Conservation (phyloP, 1,284 basidiomycete species). For the Trametes hirsuta region DNA sequence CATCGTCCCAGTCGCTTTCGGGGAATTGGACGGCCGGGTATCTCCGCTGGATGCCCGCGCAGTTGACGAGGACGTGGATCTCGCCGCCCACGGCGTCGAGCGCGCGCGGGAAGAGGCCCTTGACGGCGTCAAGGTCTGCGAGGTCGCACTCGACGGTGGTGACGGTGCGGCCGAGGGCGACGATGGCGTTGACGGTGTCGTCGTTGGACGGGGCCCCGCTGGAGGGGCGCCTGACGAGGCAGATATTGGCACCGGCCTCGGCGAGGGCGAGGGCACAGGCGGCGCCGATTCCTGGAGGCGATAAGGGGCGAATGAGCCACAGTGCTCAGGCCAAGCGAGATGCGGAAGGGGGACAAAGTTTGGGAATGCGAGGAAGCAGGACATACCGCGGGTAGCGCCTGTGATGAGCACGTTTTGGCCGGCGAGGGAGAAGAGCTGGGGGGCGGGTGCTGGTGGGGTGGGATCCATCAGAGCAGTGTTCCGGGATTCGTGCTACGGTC, state of each 20-base stretch:
- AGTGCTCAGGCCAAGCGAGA: conserved; percentile 2
- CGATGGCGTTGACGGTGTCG: conserved; percentile 59
- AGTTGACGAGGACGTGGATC: conserved; percentile 91
- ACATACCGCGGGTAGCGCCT: conserved; percentile 53
- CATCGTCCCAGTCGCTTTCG: conserved; percentile 90
- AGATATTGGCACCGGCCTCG: conserved; percentile 81
- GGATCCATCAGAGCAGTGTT: conserved; percentile 42
- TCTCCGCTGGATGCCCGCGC: conserved; percentile 92
- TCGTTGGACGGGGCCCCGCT: conserved; percentile 47
- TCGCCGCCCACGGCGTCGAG: conserved; percentile 62
- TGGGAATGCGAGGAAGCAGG: conserved; percentile 27
- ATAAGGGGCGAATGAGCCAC: conserved; percentile 19
- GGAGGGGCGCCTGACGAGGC: conserved; percentile 70
- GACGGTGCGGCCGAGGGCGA: conserved; percentile 43
- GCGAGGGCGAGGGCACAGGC: conserved; percentile 75
- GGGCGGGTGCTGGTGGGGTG: conserved; percentile 48
- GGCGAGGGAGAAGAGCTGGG: conserved; percentile 61
- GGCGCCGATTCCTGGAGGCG: conserved; percentile 66
- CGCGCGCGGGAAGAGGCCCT: conserved; percentile 65
- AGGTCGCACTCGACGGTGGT: conserved; percentile 79
- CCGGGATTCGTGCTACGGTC: neutral
- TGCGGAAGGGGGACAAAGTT: conserved; percentile 20
- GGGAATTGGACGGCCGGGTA: conserved; percentile 82
- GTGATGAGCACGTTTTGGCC: conserved; percentile 71
- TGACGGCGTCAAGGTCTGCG: conserved; percentile 68